A percentile compares a stretch with the other conserved stretches of the same genome.
Conservation (phyloP, 176 grass and related monocot species). For the Bolboschoenus planiculmis region DNA sequence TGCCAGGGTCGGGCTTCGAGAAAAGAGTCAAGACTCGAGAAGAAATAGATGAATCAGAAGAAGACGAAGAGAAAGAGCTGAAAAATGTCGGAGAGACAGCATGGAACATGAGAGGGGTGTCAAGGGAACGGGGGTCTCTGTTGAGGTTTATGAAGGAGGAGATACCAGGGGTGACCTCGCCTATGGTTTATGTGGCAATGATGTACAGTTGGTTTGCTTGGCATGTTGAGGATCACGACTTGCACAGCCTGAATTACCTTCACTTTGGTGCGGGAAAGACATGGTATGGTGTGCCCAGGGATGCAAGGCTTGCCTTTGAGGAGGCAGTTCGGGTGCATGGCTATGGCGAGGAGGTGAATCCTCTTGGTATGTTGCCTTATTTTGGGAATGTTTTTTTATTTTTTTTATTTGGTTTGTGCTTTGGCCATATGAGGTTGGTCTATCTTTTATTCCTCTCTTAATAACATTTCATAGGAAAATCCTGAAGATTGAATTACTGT, state of each 20-base stretch:
- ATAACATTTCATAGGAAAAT: not conserved
- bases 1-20: constrained; percentile 81
- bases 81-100: constrained; percentile 79
- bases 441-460: not conserved
- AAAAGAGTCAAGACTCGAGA: constrained; percentile 16
- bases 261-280: constrained; percentile 86
- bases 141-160: constrained; percentile 81
- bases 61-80: constrained; percentile 12
- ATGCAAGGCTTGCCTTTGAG: constrained; percentile 86
- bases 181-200: constrained; percentile 98
- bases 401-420: constrained; percentile 20
- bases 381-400: constrained; percentile 23
- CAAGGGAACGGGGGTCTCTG: constrained; percentile 65
- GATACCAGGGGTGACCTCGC: constrained; percentile 88
- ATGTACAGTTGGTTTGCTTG: constrained; percentile 99
- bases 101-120: constrained; percentile 94
- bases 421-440: constrained; percentile 4
- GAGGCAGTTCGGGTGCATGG: constrained; percentile 75
- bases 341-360: constrained; percentile 87
- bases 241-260: constrained; percentile 95
- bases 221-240: constrained; percentile 98
- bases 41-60: constrained; percentile 17
- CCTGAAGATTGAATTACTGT: not conserved
- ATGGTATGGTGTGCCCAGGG: constrained; percentile 94
- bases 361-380: constrained; percentile 62